Evolutionary conservation across 805 yeast species (phyloP).

Genomic region (Dipodascus albidus): DNA sequence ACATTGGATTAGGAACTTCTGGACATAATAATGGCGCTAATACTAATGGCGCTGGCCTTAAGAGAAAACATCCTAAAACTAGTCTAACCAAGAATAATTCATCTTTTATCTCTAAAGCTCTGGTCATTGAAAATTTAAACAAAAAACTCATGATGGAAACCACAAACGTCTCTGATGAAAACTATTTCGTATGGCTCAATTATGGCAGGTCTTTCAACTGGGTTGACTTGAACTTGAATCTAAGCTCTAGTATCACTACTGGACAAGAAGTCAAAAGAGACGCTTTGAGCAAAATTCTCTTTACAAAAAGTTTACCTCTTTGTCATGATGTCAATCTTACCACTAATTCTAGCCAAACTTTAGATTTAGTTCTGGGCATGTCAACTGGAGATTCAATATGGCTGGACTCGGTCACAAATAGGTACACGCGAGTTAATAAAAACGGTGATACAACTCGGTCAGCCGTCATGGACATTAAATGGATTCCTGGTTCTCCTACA

Average conservation of each 20-base stretch:
- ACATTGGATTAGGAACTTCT: too few relatives aligned
- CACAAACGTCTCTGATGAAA: slow-evolving; percentile 14
- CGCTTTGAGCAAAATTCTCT: slow-evolving; percentile 28
- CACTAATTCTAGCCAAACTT: slow-evolving; percentile 21
- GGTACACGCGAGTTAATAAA: slow-evolving; percentile 42
- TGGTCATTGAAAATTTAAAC: slow-evolving; percentile 22
- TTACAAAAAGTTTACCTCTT: slow-evolving; percentile 29
- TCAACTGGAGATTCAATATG: slow-evolving; percentile 58
- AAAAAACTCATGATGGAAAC: slow-evolving; percentile 17
- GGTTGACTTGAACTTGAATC: slow-evolving; percentile 18
- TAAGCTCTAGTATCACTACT: not conserved
- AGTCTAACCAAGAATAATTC: slow-evolving; percentile 28
- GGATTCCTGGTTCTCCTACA: slow-evolving; percentile 35
- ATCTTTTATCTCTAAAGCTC: slow-evolving; percentile 27
- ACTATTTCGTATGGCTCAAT: slow-evolving; percentile 22
- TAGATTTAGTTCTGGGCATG: slow-evolving; percentile 50
- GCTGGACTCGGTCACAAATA: slow-evolving; percentile 40
- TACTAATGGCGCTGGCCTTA: slow-evolving; percentile 4
- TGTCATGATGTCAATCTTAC: slow-evolving; percentile 27
- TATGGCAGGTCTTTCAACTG: slow-evolving; percentile 25
- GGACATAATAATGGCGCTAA: not conserved
- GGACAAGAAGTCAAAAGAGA: slow-evolving; percentile 20
- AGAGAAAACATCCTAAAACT: slow-evolving; percentile 23
- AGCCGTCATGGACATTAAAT: slow-evolving; percentile 36
- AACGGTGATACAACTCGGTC: slow-evolving; percentile 32